Base-by-base conservation (phyloP, 2,329 filamentous ascomycete genomes). In the Polychaeton citri region DNA sequence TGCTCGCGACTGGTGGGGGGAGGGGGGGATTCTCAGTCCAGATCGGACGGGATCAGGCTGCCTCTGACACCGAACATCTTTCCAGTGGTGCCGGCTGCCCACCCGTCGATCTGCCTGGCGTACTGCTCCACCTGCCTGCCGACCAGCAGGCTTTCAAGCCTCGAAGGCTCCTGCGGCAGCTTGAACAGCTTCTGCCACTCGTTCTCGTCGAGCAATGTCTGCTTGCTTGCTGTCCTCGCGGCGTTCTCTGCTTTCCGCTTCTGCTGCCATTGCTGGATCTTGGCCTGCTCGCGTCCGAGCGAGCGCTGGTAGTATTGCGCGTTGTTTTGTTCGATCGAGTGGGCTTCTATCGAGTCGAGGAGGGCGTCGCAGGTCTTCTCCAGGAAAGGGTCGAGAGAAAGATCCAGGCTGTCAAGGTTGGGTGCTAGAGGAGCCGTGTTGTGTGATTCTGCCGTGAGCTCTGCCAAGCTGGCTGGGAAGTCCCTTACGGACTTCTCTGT, bases 151-250 rank as follows among this genome's bases (percentile, higher is more conserved):
- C 81, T 84, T 68, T 96, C 88, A 49, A 96, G 68, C 48, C 88
- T 72, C 65, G 81, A 93, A 38, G 90, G 88, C 68, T 96, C 88
- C 58, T 85, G 79, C 18, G 90, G 90, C 49, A 98, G 74, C 76
- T 98, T 98, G 75, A 96, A 98, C 51, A 96, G 72, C 58, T 84
- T 80, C 66, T 93, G 84, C 87, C 87, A 98, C 70, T 98, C 90
- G 54, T 96, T 88, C 67, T 98, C 90, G 24, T 90, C 86, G 34
- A 96, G 74, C 24, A 76, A 77, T 28, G 80, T 62, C 65, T 96
- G 86, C 72, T 96, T 96, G 48, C 88, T 81, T 24, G 85, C 76
- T 38, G 74, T 71, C 39, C 90, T 76, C 41, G 79, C 80, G 19
- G 81, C 79, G 58, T 98, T 98, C 73, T 98, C 90, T 12, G 84